Base-by-base conservation (phyloP, 78 protist species). In the Anaeramoeba ignava region DNA sequence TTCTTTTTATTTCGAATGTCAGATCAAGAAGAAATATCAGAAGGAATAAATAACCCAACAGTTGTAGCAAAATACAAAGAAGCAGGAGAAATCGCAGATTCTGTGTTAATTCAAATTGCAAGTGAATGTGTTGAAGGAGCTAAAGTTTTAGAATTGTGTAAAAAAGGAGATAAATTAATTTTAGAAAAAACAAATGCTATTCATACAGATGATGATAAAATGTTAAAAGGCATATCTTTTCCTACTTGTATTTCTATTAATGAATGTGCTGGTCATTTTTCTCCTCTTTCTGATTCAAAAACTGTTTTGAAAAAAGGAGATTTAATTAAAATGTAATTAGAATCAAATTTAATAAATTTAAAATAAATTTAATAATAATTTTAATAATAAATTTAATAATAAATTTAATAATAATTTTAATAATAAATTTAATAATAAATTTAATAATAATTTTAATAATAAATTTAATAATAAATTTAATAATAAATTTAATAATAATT, bases 241-340 rank as follows among this genome's bases (percentile, higher is more conserved):
- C 98, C 99, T 84, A 95, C 98, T 0, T 95, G 96, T 84, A 38
- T 96, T 40, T 90, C 95, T 2, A 89, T 95, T 41, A 96, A 97
- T 90, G 82, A 93, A 86, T 80, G 88, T 88, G 94, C 89, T 78
- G 97, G 97, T 33, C 97, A 97, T 89, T 95, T 68, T 81, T 89
- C 95, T 8, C 99, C 99, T n/a, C 86, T 93, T 54, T 90, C 79
- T 38, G 91, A 88, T 31, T 40, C 41, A 12, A 36, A 79, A 67
- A 88, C n/a, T n/a, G n/a, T n/a, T n/a, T n/a, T n/a, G n/a, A n/a
- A n/a, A n/a, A n/a, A n/a, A n/a, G n/a, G n/a, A n/a, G 99, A 97
- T 79, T 89, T 97, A 23, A 96, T 90, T 82, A 96, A 94, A 89
- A 87, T 96, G 92, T 93, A n/a, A n/a, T n/a, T n/a, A n/a, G n/a